Percentiles rank a stretch among this genome's conserved stretches.
These are phyloP conservation scores for Chlamydomonas incerta DNA, from an alignment of 139 green algal genomes.

Conservation along the genomic window DNA sequence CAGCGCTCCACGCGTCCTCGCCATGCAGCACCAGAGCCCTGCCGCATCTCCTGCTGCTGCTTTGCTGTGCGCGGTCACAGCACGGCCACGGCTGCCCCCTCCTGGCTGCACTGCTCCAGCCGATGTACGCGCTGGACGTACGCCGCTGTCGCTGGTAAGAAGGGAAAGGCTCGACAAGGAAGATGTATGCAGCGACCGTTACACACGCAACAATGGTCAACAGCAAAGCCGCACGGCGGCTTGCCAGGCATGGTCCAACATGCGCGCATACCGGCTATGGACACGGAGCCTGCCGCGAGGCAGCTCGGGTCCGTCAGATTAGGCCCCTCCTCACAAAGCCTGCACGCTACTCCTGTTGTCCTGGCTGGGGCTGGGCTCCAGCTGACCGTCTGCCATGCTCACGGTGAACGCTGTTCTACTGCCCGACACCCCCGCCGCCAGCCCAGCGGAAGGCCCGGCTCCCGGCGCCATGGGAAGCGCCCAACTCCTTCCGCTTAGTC, in stretches of 20 bases:
- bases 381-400: not conserved
- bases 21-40: no score
- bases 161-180: no score
- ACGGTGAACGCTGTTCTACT: slow-evolving; percentile 9
- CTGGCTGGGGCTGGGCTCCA: slow-evolving; percentile 26
- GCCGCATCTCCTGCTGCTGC: no score
- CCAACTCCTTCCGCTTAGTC: slow-evolving; percentile 75
- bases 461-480: not conserved
- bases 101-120: no score
- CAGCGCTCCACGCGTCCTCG: no score
- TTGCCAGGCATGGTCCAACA: slow-evolving; percentile 21
- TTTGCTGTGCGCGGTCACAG: no score
- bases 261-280: slow-evolving; percentile 3
- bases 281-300: not conserved
- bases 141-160: no score
- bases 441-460: slow-evolving; percentile 20
- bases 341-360: not conserved
- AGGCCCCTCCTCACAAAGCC: slow-evolving; percentile 11
- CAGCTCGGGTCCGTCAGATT: not conserved
- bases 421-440: slow-evolving; percentile 34
- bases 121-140: no score
- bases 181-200: not conserved
- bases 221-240: slow-evolving; percentile 17
- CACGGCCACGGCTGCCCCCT: no score
- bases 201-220: slow-evolving; percentile 30